Evolutionary conservation across 2,329 filamentous ascomycete species (phyloP).

Genomic region (Botrytis medusae): DNA sequence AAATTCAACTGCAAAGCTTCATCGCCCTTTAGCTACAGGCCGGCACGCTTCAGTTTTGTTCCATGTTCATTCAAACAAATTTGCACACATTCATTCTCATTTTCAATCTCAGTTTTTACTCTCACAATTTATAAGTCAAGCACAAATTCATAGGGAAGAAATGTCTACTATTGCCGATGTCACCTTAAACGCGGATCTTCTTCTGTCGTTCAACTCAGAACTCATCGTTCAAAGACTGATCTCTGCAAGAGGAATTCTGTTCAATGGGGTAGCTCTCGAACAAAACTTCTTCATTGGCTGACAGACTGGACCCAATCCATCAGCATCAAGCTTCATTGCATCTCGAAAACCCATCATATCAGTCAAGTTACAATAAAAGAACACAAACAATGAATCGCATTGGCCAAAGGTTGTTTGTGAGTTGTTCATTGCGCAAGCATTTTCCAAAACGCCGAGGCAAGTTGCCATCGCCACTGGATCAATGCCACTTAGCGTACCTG

Average conservation of each 20-base stretch:
- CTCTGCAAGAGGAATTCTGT: not conserved
- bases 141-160: not conserved
- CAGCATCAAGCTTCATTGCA: not conserved
- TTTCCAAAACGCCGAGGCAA: conserved; percentile 10
- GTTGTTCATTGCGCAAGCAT: not conserved
- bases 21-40: not conserved
- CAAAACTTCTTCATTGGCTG: conserved; percentile 6
- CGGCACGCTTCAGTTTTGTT: not conserved
- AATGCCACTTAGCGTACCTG: not conserved
- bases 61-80: not conserved
- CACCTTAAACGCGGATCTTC: not conserved
- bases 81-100: not conserved
- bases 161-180: not conserved
- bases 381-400: conserved; percentile 10
- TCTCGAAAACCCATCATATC: conserved; percentile 3
- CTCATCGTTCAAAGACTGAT: not conserved
- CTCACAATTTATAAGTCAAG: not conserved
- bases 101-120: not conserved
- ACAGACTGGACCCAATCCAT: conserved; percentile 2
- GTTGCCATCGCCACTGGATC: not conserved
- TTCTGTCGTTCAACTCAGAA: not conserved
- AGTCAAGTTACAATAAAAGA: conserved; percentile 7
- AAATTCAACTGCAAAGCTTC: not conserved
- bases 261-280: not conserved
- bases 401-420: not conserved